phyloP scores from a whole-genome alignment of 352 stramenopile species.

The Globisporangium cederbergense region DNA sequence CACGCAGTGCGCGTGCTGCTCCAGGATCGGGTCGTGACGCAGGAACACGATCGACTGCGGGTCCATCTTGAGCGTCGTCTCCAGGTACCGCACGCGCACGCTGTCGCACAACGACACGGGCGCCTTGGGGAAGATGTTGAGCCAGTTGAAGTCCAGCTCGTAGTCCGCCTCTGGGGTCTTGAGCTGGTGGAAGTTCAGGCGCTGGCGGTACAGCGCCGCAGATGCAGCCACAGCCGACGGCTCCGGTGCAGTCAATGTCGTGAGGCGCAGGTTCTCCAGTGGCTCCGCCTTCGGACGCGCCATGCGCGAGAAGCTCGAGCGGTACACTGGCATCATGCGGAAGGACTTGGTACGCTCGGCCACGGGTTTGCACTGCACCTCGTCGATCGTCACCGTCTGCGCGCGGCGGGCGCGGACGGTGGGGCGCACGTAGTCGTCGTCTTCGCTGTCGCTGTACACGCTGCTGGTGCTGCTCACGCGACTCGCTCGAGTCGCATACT shows the following conservation, averaged over 20 bases:
- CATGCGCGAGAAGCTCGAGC: constrained; percentile 6
- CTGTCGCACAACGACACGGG: constrained; percentile 36
- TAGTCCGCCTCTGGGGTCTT: constrained; percentile 58
- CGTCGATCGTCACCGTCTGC: constrained; percentile 38
- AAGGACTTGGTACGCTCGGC: constrained; percentile 21
- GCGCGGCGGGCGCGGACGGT: constrained; percentile 30
- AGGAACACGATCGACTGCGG: constrained; percentile 55
- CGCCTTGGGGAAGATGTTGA: constrained; percentile 77
- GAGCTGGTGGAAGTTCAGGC: constrained; percentile 42
- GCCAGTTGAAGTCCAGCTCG: constrained; percentile 76
- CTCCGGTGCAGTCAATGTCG: background rate
- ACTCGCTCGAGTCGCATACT: constrained; percentile 2
- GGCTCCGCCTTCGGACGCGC: constrained; percentile 3
- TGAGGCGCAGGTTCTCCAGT: constrained; percentile 6
- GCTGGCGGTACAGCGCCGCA: constrained; percentile 5
- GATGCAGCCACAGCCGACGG: background rate
- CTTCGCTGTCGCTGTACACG: constrained; percentile 20
- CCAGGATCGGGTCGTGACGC: constrained; percentile 46
- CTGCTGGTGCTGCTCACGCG: background rate
- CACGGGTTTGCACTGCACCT: constrained; percentile 18
- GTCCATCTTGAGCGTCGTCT: constrained; percentile 56
- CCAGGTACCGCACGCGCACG: constrained; percentile 49
- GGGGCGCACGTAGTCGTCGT: constrained; percentile 17
- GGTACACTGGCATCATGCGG: constrained; percentile 15
- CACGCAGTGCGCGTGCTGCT: constrained; percentile 44